phyloP scores from a whole-genome alignment of 768 basidiomycete species.

The Sporobolomyces roseus region DNA sequence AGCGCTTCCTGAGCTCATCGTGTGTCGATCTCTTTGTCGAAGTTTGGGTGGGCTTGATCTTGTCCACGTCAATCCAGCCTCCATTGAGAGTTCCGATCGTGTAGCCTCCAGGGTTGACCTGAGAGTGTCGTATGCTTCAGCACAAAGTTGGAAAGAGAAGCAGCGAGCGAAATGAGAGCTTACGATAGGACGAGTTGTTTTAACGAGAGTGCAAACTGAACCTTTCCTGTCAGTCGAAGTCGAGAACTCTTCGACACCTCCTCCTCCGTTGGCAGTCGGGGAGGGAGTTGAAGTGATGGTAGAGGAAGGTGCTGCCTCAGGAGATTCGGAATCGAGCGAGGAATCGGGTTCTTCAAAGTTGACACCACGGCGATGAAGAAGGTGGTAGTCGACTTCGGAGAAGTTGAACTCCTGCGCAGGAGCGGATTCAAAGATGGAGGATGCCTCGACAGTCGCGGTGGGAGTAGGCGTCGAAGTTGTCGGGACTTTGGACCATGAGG shows the following conservation, averaged over 20 bases:
- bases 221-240: slow-evolving; percentile 26
- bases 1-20: slow-evolving; percentile 21
- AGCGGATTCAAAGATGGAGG: neutral
- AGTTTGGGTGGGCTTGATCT: slow-evolving; percentile 1
- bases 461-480: neutral
- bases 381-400: slow-evolving; percentile 12
- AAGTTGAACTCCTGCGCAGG: slow-evolving; percentile 3
- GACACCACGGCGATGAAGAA: slow-evolving; percentile 8
- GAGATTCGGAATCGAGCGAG: neutral
- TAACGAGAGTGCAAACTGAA: slow-evolving; percentile 16
- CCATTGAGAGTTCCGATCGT: slow-evolving; percentile 34
- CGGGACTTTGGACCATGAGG: slow-evolving; percentile 6
- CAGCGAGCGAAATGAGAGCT: too few relatives aligned
- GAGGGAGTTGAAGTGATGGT: neutral
- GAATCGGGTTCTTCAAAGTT: slow-evolving; percentile 3
- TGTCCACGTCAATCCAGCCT: slow-evolving; percentile 28
- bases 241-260: slow-evolving; percentile 1
- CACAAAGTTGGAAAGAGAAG: neutral
- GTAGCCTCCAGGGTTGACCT: slow-evolving; percentile 35
- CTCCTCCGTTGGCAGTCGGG: neutral
- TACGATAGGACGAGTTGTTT: slow-evolving; percentile 37
- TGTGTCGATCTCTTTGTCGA: neutral
- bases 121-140: neutral
- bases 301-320: neutral
- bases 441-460: neutral